These are phyloP conservation scores for Calophaca sinica DNA, from an alignment of 306 rosid genomes.

Conservation along the genomic window DNA sequence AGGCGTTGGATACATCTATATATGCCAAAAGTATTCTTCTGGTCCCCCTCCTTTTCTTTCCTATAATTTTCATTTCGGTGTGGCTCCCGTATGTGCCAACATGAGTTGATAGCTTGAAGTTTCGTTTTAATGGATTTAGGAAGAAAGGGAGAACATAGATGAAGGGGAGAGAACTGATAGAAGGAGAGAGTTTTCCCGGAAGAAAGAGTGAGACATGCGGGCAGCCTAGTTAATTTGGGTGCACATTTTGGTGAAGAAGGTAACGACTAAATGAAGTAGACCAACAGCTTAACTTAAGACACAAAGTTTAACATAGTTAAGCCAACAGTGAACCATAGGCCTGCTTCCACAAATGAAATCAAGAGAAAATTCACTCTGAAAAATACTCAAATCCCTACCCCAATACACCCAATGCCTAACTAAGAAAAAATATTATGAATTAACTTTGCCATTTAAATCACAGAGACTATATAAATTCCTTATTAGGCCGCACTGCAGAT, in stretches of 20 bases:
- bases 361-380: not conserved
- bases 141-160: not conserved
- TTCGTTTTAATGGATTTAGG: not conserved
- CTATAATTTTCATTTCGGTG: not conserved
- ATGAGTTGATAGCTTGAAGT: constrained; percentile 8
- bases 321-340: constrained; percentile 29
- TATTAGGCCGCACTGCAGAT: not conserved
- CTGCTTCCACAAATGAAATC: not conserved
- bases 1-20: not conserved
- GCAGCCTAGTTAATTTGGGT: not conserved
- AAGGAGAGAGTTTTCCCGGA: not conserved
- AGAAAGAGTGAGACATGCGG: not conserved
- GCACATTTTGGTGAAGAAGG: not conserved
- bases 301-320: constrained; percentile 13
- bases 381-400: not conserved
- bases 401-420: not conserved
- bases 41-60: not conserved
- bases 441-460: not conserved
- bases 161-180: not conserved
- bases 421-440: not conserved
- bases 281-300: not conserved
- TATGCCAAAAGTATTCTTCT: not conserved
- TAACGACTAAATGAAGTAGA: not conserved
- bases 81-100: not conserved
- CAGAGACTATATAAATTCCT: not conserved